phyloP scores from a whole-genome alignment of 768 basidiomycete species.

The Dentipellis fragilis region DNA sequence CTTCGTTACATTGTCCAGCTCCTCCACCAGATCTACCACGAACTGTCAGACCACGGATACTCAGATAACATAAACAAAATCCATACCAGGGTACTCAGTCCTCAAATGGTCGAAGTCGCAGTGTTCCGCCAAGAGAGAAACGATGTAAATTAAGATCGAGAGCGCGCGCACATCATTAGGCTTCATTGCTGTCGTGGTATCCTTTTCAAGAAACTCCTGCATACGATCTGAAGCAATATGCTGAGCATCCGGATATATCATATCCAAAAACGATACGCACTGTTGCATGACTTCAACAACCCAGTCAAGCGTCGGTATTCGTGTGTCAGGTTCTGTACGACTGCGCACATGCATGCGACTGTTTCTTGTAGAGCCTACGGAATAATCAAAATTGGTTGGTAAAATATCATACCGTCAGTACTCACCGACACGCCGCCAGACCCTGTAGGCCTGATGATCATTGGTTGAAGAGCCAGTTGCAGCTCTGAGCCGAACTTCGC shows the following conservation, averaged over 20 bases:
- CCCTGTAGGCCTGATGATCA: constrained; percentile 81
- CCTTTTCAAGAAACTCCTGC: constrained; percentile 43
- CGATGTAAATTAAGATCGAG: constrained; percentile 73
- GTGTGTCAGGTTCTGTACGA: constrained; percentile 77
- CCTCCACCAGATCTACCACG: constrained; percentile 6
- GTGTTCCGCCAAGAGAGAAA: constrained; percentile 78
- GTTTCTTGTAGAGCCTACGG: constrained; percentile 77
- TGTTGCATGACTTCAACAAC: constrained; percentile 78
- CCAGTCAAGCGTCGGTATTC: constrained; percentile 73
- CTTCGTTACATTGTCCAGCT: constrained; percentile 12
- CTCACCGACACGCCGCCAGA: constrained; percentile 57
- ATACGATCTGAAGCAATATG: constrained; percentile 39
- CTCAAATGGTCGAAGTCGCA: constrained; percentile 80
- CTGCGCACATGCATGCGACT: constrained; percentile 85
- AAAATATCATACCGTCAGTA: neutral
- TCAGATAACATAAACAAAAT: neutral
- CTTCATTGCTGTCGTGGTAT: constrained; percentile 32
- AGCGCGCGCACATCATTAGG: constrained; percentile 44
- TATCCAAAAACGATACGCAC: constrained; percentile 28
- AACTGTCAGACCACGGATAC: neutral
- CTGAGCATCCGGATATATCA: constrained; percentile 1
- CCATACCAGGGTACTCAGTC: constrained; percentile 46
- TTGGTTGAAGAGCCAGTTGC: constrained; percentile 71
- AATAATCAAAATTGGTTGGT: neutral
- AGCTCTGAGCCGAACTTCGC: constrained; percentile 83